Percentiles rank a stretch among this genome's conserved stretches.
Conservation (phyloP, 2,329 filamentous ascomycete species). For the Seiridium unicorne region DNA sequence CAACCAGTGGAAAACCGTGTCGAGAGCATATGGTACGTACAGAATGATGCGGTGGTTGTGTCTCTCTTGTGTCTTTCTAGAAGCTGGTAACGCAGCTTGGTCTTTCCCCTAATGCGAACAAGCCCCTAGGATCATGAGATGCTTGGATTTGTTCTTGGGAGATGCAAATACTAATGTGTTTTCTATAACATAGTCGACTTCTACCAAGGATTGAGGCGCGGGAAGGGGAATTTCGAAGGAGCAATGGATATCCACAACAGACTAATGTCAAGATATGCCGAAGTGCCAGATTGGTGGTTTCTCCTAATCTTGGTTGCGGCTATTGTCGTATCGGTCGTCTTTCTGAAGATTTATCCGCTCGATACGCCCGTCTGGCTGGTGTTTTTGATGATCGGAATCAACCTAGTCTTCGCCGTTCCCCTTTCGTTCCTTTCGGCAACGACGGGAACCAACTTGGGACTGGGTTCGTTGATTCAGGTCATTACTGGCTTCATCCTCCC, state of each 20-base stretch:
- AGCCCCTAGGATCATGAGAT: too few species aligned
- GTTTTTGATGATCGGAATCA: constrained; percentile 32
- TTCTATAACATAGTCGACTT: constrained; percentile 24
- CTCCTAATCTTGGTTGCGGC: constrained; percentile 33
- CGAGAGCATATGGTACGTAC: constrained; percentile 26
- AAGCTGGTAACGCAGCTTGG: too few species aligned
- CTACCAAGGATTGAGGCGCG: constrained; percentile 34
- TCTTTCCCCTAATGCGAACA: too few species aligned
- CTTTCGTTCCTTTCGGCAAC: constrained; percentile 42
- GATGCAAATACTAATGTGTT: too few species aligned
- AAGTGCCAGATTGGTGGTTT: constrained; percentile 52
- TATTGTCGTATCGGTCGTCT: constrained; percentile 31
- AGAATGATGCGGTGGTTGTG: too few species aligned
- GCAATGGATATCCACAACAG: constrained; percentile 41
- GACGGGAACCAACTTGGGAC: constrained; percentile 40
- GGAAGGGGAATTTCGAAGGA: constrained; percentile 38
- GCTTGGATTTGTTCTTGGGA: too few species aligned
- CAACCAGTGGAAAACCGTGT: constrained; percentile 37
- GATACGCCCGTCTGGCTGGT: constrained; percentile 30
- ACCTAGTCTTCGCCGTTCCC: constrained; percentile 40
- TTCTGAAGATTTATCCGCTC: constrained; percentile 29
- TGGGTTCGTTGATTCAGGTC: constrained; percentile 41
- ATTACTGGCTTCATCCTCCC: constrained; percentile 37
- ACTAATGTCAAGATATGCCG: constrained; percentile 41
- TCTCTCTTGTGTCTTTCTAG: too few species aligned